Conservation (phyloP, 2,329 filamentous ascomycete genomes). For the Sporothrix pseudoabietina region DNA sequence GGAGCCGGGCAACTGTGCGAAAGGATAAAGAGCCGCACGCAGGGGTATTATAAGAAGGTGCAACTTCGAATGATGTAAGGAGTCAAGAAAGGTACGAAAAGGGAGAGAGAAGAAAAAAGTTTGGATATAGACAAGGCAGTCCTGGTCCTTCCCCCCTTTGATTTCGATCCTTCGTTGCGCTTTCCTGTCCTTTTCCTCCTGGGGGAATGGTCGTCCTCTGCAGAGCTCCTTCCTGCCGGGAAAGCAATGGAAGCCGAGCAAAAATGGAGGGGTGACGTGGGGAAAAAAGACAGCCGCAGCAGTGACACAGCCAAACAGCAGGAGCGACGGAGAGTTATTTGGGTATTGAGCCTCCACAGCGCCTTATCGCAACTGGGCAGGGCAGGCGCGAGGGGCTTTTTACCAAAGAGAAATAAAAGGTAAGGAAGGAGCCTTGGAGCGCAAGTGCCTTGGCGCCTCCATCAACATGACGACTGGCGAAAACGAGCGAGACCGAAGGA, state of each 20-base stretch:
- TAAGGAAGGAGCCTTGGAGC: neutral
- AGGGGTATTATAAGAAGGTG: neutral
- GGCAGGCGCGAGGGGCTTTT: slow-evolving; percentile 8
- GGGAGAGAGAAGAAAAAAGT: neutral
- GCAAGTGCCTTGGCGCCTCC: slow-evolving; percentile 23
- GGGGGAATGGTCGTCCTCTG: neutral
- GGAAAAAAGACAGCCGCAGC: neutral
- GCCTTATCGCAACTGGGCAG: slow-evolving; percentile 8
- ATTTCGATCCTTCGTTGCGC: neutral
- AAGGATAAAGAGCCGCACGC: neutral
- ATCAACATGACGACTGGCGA: neutral
- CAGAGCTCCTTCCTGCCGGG: neutral
- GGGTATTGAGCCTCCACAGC: slow-evolving; percentile 5
- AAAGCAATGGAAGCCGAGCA: neutral
- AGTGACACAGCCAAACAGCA: slow-evolving; percentile 10
- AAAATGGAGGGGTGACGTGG: slow-evolving; percentile 25
- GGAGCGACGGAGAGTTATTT: slow-evolving; percentile 14
- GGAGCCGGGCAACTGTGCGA: neutral
- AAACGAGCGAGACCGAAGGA: neutral
- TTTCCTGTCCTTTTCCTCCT: neutral
- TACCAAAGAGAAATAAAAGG: neutral
- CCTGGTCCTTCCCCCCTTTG: slow-evolving; percentile 3
- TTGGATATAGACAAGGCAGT: neutral
- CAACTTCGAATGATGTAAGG: neutral
- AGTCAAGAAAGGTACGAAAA: neutral